phyloP scores from a whole-genome alignment of 2,329 filamentous ascomycete species.

The Pseudogymnoascus sp. region DNA sequence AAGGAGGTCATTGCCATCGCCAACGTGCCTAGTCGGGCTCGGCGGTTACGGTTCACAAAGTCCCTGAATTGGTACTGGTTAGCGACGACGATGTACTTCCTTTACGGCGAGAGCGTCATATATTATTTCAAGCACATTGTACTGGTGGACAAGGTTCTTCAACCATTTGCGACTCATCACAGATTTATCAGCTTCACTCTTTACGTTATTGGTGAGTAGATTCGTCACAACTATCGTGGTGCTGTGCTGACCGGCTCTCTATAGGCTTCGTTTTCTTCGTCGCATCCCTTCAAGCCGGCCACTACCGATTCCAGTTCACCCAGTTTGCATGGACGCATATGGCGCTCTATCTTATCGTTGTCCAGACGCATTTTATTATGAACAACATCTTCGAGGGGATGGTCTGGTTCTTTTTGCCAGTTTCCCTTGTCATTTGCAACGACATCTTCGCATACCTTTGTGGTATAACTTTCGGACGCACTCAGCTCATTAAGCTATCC shows the following conservation, averaged over 20 bases:
- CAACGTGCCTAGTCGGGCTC: conserved; percentile 84
- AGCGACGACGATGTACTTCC: conserved; percentile 97
- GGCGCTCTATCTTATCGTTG: conserved; percentile 95
- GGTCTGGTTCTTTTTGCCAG: conserved; percentile 99
- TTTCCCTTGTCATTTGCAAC: conserved; percentile 92
- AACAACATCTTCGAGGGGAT: conserved; percentile 99
- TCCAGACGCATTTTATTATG: conserved; percentile 98
- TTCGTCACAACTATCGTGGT: neutral
- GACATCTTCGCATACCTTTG: conserved; percentile 98
- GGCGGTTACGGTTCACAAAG: conserved; percentile 89
- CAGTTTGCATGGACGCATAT: conserved; percentile 99
- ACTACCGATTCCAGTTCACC: conserved; percentile 98
- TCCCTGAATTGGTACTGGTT: conserved; percentile 99
- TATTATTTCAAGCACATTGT: conserved; percentile 99
- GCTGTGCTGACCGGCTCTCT: conserved; percentile 26
- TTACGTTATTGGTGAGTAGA: conserved; percentile 79
- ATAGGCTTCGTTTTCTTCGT: conserved; percentile 97
- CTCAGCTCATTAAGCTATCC: conserved; percentile 93
- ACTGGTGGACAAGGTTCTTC: conserved; percentile 83
- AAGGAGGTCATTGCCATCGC: conserved; percentile 99
- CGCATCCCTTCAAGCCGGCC: conserved; percentile 83
- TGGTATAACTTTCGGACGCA: conserved; percentile 92
- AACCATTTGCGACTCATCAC: conserved; percentile 93
- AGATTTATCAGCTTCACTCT: conserved; percentile 98
- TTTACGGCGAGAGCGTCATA: conserved; percentile 97